These are phyloP conservation scores for Zhuliangozyma parablackwelliae DNA, from an alignment of 1,139 yeast genomes.

Conservation along the genomic window DNA sequence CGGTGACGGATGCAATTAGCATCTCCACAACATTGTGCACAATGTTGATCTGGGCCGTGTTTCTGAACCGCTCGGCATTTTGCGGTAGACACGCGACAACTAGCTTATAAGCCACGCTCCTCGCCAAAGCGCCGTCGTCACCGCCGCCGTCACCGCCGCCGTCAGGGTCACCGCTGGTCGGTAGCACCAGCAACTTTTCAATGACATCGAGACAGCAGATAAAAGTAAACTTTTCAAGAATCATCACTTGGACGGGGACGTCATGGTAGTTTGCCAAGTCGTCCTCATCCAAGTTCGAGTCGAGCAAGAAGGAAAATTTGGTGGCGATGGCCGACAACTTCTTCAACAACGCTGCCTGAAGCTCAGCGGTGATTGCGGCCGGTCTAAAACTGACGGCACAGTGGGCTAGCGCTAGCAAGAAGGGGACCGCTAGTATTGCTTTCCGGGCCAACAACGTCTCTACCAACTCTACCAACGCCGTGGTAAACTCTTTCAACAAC, in stretches of 20 bases:
- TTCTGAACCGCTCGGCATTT: constrained; percentile 35
- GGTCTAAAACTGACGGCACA: constrained; percentile 54
- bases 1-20: constrained; percentile 31
- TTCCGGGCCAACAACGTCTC: constrained; percentile 20
- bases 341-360: constrained; percentile 19
- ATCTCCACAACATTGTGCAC: constrained; percentile 38
- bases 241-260: constrained; percentile 35
- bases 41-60: constrained; percentile 36
- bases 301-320: constrained; percentile 21
- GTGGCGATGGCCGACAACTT: constrained; percentile 17
- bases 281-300: constrained; percentile 26
- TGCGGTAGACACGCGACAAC: constrained; percentile 31
- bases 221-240: constrained; percentile 48
- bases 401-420: constrained; percentile 49
- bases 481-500: constrained; percentile 36
- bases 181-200: constrained; percentile 29
- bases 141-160: constrained; percentile 20
- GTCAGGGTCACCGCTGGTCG: too few species aligned
- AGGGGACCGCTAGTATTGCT: constrained; percentile 44
- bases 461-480: constrained; percentile 33
- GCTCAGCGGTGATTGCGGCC: constrained; percentile 42
- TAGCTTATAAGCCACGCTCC: constrained; percentile 8
- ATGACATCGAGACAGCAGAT: constrained; percentile 52
- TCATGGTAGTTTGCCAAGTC: constrained; percentile 33
- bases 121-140: constrained; percentile 6